Percentiles rank a stretch among this genome's conserved stretches.
Evolutionary conservation across 2,329 filamentous ascomycete genomes (phyloP).

Genomic region (Calonectria hongkongensis): DNA sequence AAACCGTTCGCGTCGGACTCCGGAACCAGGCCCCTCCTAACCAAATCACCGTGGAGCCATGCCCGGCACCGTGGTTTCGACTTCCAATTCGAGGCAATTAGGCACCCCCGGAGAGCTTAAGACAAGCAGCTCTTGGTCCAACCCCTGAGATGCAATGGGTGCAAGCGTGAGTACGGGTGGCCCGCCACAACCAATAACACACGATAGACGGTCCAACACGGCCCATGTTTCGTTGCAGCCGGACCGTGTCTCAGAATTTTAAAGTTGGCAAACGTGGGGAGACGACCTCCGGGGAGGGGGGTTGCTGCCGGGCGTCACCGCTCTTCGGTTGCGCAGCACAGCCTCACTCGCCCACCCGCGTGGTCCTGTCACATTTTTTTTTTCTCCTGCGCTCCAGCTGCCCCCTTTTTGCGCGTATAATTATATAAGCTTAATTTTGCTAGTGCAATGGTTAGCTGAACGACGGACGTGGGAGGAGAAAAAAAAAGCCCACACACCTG

Average conservation of each 20-base stretch:
- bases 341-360: conserved; percentile 23
- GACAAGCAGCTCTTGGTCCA: not conserved
- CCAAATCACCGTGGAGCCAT: not conserved
- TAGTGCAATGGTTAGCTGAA: conserved; percentile 27
- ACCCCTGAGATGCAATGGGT: not conserved
- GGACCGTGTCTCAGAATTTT: conserved; percentile 25
- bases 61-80: no score
- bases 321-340: conserved; percentile 26
- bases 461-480: not conserved
- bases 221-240: conserved; percentile 19
- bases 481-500: no score
- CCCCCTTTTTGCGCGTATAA: conserved; percentile 7
- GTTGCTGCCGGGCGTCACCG: conserved; percentile 6
- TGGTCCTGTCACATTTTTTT: not conserved
- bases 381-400: not conserved
- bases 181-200: conserved; percentile 11
- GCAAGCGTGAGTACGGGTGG: not conserved
- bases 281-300: not conserved
- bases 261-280: conserved; percentile 19
- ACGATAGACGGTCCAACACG: not conserved
- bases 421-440: conserved; percentile 30
- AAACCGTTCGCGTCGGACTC: not conserved
- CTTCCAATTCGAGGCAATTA: conserved; percentile 16
- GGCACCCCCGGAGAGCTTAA: not conserved
- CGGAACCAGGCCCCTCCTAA: not conserved